Percentiles rank a stretch among this genome's conserved stretches.
Conservation (phyloP, 2,329 filamentous ascomycete species). For the Phyllachora maydis region DNA sequence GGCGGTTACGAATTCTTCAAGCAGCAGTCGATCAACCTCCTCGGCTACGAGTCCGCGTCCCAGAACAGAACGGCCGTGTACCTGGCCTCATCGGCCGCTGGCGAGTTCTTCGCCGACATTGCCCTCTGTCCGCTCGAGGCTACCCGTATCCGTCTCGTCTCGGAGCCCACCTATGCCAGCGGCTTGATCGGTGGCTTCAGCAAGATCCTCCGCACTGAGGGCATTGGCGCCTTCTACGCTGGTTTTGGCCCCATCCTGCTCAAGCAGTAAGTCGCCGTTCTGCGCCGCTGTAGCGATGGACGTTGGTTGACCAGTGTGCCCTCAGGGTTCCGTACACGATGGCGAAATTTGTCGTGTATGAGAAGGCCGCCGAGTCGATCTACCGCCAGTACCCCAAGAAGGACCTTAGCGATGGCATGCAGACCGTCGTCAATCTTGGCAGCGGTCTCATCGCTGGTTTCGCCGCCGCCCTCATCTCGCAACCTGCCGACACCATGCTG, state of each 20-base stretch:
- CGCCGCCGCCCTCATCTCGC: slow-evolving; percentile 50
- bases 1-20: slow-evolving; percentile 95
- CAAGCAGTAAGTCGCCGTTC: slow-evolving; percentile 47
- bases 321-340: slow-evolving; percentile 8
- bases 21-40: slow-evolving; percentile 63
- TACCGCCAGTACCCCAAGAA: slow-evolving; percentile 8
- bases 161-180: slow-evolving; percentile 65
- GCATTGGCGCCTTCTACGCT: slow-evolving; percentile 72
- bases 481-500: slow-evolving; percentile 59
- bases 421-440: slow-evolving; percentile 45
- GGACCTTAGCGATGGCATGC: slow-evolving; percentile 8
- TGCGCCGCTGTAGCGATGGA: too few species aligned
- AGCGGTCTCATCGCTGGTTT: slow-evolving; percentile 56
- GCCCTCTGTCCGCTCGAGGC: slow-evolving; percentile 83
- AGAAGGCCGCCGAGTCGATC: slow-evolving; percentile 6
- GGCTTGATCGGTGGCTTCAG: slow-evolving; percentile 60
- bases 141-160: slow-evolving; percentile 84
- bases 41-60: slow-evolving; percentile 59
- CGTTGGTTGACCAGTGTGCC: too few species aligned
- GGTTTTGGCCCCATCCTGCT: slow-evolving; percentile 77
- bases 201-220: slow-evolving; percentile 71
- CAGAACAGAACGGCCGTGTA: slow-evolving; percentile 70
- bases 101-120: slow-evolving; percentile 55
- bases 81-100: slow-evolving; percentile 45
- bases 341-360: slow-evolving; percentile 8